Evolutionary conservation across 352 stramenopile genomes (phyloP).

Genomic region (Thraustochytrium sp.): DNA sequence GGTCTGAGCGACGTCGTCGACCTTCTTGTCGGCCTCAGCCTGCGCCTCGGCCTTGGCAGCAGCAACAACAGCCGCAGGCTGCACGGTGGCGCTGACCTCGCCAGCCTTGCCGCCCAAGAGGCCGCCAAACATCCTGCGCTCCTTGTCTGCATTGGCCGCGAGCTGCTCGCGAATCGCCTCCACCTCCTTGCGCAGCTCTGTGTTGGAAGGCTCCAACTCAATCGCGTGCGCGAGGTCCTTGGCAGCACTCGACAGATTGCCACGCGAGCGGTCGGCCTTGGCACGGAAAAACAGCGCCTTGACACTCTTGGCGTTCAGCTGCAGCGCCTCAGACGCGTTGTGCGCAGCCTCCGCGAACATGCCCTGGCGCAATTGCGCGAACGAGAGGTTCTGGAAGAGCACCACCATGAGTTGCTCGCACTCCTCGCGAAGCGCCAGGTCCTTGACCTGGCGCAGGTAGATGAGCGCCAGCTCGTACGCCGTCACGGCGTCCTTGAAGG

Average conservation of each 20-base stretch:
- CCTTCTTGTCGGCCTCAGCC: no score
- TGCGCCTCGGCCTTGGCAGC: no score
- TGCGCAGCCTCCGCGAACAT: background rate
- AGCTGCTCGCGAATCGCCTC: slow-evolving; percentile 18
- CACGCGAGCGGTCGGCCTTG: slow-evolving; percentile 20
- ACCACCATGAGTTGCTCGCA: background rate
- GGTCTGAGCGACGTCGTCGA: no score
- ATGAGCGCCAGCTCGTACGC: slow-evolving; percentile 29
- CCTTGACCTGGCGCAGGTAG: slow-evolving; percentile 8
- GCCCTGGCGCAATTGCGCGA: background rate
- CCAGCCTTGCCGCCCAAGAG: background rate
- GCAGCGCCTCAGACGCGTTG: slow-evolving; percentile 5
- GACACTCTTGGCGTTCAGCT: background rate
- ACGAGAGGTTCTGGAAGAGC: slow-evolving; percentile 14
- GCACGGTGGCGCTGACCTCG: background rate
- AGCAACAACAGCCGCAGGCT: no score
- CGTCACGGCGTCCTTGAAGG: background rate
- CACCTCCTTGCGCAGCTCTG: background rate
- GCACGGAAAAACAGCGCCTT: slow-evolving; percentile 26
- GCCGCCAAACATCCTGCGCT: slow-evolving; percentile 14
- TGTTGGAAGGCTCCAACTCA: background rate
- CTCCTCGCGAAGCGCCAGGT: background rate
- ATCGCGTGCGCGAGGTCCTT: background rate
- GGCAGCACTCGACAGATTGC: background rate
- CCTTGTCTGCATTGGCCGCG: background rate